Conservation (phyloP, 148 eudicot genomes). For the Polygonum aviculare region DNA sequence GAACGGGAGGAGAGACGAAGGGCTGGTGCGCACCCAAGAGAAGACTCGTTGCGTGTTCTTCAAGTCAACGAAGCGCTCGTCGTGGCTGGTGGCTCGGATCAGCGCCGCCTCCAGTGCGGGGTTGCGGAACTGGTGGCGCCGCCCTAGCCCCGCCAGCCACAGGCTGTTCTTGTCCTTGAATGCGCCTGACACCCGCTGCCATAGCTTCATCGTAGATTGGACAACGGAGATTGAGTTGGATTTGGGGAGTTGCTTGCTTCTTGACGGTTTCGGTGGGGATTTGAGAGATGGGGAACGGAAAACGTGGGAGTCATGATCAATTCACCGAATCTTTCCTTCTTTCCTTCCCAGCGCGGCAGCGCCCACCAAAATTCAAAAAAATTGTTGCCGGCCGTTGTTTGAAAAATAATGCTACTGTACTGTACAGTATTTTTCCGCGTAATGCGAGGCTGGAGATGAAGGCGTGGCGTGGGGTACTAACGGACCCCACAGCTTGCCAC, state of each 20-base stretch:
- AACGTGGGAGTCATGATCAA: slow-evolving; percentile 9
- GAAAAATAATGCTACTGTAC: background rate
- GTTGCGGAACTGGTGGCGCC: slow-evolving; percentile 32
- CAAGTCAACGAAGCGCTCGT: slow-evolving; percentile 38
- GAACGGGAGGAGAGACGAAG: slow-evolving; percentile 34
- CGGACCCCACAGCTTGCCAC: background rate
- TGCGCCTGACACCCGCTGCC: slow-evolving; percentile 47
- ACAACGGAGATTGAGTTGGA: background rate
- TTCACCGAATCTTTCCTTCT: background rate
- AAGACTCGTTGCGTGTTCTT: slow-evolving; percentile 38
- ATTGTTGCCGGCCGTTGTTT: background rate
- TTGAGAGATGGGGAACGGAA: background rate
- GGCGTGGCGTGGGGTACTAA: background rate
- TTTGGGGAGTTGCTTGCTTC: background rate
- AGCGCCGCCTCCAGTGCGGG: slow-evolving; percentile 62
- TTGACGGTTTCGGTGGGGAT: background rate
- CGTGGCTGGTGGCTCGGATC: slow-evolving; percentile 73
- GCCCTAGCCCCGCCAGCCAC: slow-evolving; percentile 21
- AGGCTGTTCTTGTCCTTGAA: slow-evolving; percentile 67
- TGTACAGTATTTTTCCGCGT: background rate
- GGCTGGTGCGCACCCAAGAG: slow-evolving; percentile 42
- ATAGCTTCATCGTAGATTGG: slow-evolving; percentile 28
- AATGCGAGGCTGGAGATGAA: background rate
- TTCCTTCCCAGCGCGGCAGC: background rate
- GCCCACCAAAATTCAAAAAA: background rate